A percentile compares a stretch with the other conserved stretches of the same genome.
phyloP scores from a whole-genome alignment of 2,329 filamentous ascomycete species.

The Dothideomycetes sp. region DNA sequence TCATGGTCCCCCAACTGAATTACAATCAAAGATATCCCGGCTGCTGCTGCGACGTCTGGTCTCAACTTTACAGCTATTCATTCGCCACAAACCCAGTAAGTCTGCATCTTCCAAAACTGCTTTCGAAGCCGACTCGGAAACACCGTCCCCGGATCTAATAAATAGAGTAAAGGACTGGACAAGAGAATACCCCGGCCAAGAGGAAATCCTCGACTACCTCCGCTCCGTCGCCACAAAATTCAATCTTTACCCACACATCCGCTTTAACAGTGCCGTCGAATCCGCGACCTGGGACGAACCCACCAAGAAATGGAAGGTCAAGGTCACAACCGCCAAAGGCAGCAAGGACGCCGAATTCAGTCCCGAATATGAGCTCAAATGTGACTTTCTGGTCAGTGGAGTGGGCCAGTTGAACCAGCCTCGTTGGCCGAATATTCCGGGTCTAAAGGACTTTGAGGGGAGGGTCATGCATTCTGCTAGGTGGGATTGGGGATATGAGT shows the following conservation, averaged over 20 bases:
- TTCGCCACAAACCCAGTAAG: conserved; percentile 42
- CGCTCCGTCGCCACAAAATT: conserved; percentile 42
- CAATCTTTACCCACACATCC: conserved; percentile 44
- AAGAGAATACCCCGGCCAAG: conserved; percentile 47
- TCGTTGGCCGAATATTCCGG: conserved; percentile 36
- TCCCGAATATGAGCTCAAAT: conserved; percentile 40
- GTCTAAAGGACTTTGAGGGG: conserved; percentile 37
- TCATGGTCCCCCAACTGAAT: too few species aligned
- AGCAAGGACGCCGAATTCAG: conserved; percentile 45
- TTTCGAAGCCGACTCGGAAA: background rate
- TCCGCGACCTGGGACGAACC: conserved; percentile 44
- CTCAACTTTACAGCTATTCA: conserved; percentile 46
- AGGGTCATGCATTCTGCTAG: conserved; percentile 46
- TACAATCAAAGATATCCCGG: too few species aligned
- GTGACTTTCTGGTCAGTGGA: conserved; percentile 46
- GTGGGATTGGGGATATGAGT: conserved; percentile 49
- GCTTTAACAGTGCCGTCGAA: conserved; percentile 45
- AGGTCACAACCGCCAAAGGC: conserved; percentile 36
- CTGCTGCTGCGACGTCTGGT: conserved; percentile 33
- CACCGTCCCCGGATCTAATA: background rate
- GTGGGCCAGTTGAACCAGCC: conserved; percentile 50
- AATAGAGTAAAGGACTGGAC: conserved; percentile 33
- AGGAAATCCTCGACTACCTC: conserved; percentile 49
- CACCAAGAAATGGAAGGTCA: conserved; percentile 39
- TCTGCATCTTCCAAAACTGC: too few species aligned